phyloP scores from a whole-genome alignment of 176 grass and related monocot genomes.

The Raddia guianensis region DNA sequence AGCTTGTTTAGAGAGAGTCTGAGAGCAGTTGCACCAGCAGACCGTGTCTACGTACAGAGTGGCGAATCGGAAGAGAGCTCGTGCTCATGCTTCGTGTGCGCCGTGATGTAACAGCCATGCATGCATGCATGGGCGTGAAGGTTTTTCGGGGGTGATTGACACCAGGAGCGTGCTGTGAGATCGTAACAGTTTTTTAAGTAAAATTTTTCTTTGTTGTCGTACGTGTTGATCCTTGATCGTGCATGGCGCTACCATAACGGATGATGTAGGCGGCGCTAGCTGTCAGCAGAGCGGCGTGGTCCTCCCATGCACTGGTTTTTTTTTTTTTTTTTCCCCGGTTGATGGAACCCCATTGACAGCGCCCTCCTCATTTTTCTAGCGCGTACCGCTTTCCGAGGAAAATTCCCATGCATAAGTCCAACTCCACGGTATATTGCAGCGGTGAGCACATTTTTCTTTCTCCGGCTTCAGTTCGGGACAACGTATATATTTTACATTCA shows the following conservation, averaged over 20 bases:
- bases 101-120: slow-evolving; percentile 31
- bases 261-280: slow-evolving; percentile 24
- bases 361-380: slow-evolving; percentile 30
- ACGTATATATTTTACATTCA: no score
- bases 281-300: slow-evolving; percentile 26
- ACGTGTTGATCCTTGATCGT: slow-evolving; percentile 4
- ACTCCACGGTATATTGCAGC: background rate
- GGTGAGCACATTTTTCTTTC: background rate
- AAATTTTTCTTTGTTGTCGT: background rate
- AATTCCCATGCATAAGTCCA: slow-evolving; percentile 10
- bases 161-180: background rate
- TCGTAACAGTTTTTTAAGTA: background rate
- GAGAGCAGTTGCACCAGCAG: background rate
- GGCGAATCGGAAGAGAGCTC: background rate
- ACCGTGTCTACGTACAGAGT: background rate
- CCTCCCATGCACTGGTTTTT: slow-evolving; percentile 36
- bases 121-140: slow-evolving; percentile 30
- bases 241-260: slow-evolving; percentile 28
- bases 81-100: background rate
- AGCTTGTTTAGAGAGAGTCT: background rate
- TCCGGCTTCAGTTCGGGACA: no score
- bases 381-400: slow-evolving; percentile 29
- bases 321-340: no score
- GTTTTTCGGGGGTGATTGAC: slow-evolving; percentile 6
- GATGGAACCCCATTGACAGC: slow-evolving; percentile 31